These are phyloP conservation scores for Ascomycota sp. DNA, from an alignment of 2,329 filamentous ascomycete genomes.

Conservation along the genomic window DNA sequence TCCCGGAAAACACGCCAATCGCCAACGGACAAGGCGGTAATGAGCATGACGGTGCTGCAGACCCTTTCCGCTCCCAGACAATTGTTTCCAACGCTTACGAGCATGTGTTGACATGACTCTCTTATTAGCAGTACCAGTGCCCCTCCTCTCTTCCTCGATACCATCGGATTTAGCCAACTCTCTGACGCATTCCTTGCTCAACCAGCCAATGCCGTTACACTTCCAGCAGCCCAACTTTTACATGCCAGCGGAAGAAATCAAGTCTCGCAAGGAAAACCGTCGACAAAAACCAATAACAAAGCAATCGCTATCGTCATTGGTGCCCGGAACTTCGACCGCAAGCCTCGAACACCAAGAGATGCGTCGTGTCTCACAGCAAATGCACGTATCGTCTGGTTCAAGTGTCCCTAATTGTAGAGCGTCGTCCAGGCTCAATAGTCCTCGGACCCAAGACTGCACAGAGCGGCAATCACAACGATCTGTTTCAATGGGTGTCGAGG, in stretches of 20 bases:
- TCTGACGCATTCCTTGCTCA: constrained; percentile 25
- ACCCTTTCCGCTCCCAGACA: background rate
- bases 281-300: constrained; percentile 3
- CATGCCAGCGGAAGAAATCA: constrained; percentile 15
- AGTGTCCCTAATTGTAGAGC: constrained; percentile 4
- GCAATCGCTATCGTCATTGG: constrained; percentile 3
- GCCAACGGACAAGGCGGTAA: constrained; percentile 3
- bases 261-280: constrained; percentile 22
- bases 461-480: constrained; percentile 1
- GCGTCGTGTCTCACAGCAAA: constrained; percentile 19
- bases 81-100: background rate
- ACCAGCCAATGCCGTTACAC: constrained; percentile 20
- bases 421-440: constrained; percentile 4
- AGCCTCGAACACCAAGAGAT: constrained; percentile 11
- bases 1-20: constrained; percentile 21
- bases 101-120: too few species aligned
- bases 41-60: constrained; percentile 5
- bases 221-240: constrained; percentile 10
- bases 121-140: constrained; percentile 4
- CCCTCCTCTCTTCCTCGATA: constrained; percentile 4
- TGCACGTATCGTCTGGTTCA: constrained; percentile 9
- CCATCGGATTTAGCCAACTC: constrained; percentile 17
- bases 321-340: constrained; percentile 3
- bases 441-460: constrained; percentile 1
- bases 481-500: constrained; percentile 1